Conservation (phyloP, 345 rosid species). For the Citrus inodora region DNA sequence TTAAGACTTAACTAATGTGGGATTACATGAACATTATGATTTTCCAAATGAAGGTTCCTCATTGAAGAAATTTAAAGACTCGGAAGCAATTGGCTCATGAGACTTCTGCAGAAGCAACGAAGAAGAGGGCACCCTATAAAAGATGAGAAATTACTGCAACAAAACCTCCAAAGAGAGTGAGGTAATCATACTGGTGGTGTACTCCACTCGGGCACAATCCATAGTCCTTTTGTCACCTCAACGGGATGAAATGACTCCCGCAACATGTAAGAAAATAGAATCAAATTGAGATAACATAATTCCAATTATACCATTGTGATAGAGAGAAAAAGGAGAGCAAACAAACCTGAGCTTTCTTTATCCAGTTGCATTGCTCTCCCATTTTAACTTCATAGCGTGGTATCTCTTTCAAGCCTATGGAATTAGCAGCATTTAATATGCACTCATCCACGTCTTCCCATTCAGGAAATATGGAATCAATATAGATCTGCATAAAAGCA, state of each 20-base stretch:
- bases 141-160: background rate
- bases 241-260: conserved; percentile 80
- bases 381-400: conserved; percentile 56
- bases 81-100: background rate
- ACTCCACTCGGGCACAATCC: conserved; percentile 87
- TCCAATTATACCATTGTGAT: no score
- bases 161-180: conserved; percentile 10
- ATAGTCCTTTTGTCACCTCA: conserved; percentile 62
- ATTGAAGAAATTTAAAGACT: background rate
- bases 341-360: conserved; percentile 65
- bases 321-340: background rate
- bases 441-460: conserved; percentile 51
- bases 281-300: background rate
- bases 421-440: conserved; percentile 63
- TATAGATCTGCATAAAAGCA: conserved; percentile 39
- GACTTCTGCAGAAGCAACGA: background rate
- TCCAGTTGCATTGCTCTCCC: conserved; percentile 68
- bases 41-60: background rate
- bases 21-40: background rate
- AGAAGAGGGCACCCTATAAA: background rate
- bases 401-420: conserved; percentile 63
- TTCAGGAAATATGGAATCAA: conserved; percentile 67
- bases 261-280: conserved; percentile 15
- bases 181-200: conserved; percentile 67
- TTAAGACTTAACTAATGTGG: background rate